Conservation (phyloP, 2,329 filamentous ascomycete genomes). For the Helicocarpus griseus region DNA sequence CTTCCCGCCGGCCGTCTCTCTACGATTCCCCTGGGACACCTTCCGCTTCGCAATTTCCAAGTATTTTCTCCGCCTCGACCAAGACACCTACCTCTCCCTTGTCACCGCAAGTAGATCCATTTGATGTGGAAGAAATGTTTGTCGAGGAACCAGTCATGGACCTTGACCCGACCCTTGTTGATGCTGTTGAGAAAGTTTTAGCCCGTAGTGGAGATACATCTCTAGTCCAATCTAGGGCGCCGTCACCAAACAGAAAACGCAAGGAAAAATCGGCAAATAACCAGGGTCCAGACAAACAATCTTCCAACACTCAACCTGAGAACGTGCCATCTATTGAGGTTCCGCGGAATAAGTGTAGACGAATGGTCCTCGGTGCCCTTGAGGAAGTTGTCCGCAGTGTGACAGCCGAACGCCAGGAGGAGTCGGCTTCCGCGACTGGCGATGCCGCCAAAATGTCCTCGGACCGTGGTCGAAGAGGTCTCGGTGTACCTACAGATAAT, state of each 20-base stretch:
- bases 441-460: slow-evolving; percentile 15
- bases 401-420: slow-evolving; percentile 38
- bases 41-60: slow-evolving; percentile 18
- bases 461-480: slow-evolving; percentile 26
- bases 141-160: slow-evolving; percentile 48
- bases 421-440: slow-evolving; percentile 22
- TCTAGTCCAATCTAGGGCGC: slow-evolving; percentile 30
- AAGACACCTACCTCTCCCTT: slow-evolving; percentile 3
- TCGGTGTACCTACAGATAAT: slow-evolving; percentile 34
- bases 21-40: slow-evolving; percentile 17
- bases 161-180: slow-evolving; percentile 47
- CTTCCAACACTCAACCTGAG: slow-evolving; percentile 6
- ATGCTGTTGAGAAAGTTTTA: slow-evolving; percentile 48
- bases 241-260: slow-evolving; percentile 30
- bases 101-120: slow-evolving; percentile 1
- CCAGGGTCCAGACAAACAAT: slow-evolving; percentile 13
- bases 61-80: slow-evolving; percentile 17
- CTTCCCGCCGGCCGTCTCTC: slow-evolving; percentile 17
- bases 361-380: slow-evolving; percentile 46
- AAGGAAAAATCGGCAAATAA: slow-evolving; percentile 21
- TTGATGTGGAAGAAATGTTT: slow-evolving; percentile 40
- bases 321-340: slow-evolving; percentile 34
- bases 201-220: slow-evolving; percentile 35
- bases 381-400: slow-evolving; percentile 48
- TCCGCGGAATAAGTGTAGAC: slow-evolving; percentile 43